A percentile compares a stretch with the other conserved stretches of the same genome.
phyloP scores from a whole-genome alignment of 2,329 filamentous ascomycete species.

The Microsporum ferrugineum region DNA sequence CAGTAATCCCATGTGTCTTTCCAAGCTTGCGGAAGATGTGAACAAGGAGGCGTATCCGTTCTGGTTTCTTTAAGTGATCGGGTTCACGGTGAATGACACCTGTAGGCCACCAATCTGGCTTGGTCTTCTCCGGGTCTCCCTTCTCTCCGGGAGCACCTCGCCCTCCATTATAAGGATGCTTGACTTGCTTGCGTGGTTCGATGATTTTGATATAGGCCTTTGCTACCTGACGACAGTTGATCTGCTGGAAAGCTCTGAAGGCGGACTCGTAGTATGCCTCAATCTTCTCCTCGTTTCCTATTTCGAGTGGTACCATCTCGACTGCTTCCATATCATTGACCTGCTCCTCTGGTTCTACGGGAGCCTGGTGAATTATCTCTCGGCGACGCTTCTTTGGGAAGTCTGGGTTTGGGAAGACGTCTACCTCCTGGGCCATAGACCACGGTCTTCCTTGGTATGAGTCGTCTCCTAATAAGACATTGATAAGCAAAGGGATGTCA shows the following conservation, averaged over 20 bases:
- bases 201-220: constrained; percentile 38
- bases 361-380: not conserved
- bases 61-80: constrained; percentile 38
- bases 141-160: constrained; percentile 28
- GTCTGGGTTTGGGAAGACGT: not conserved
- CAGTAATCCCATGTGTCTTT: constrained; percentile 23
- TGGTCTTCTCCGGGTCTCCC: constrained; percentile 35
- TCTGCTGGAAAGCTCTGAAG: constrained; percentile 35
- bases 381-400: not conserved
- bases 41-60: constrained; percentile 29
- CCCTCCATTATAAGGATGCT: constrained; percentile 40
- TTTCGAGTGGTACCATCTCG: constrained; percentile 17
- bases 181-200: constrained; percentile 38
- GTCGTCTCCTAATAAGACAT: not conserved
- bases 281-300: constrained; percentile 31
- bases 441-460: not conserved
- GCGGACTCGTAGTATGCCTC: constrained; percentile 35
- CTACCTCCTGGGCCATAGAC: not conserved
- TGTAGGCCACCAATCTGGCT: constrained; percentile 18
- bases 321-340: not conserved
- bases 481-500: not conserved
- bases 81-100: constrained; percentile 39
- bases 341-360: not conserved
- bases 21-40: constrained; percentile 32
- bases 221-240: constrained; percentile 34